Percentiles rank a stretch among this genome's conserved stretches.
Conservation (phyloP, 805 yeast genomes). For the Saturnispora galanensis region DNA sequence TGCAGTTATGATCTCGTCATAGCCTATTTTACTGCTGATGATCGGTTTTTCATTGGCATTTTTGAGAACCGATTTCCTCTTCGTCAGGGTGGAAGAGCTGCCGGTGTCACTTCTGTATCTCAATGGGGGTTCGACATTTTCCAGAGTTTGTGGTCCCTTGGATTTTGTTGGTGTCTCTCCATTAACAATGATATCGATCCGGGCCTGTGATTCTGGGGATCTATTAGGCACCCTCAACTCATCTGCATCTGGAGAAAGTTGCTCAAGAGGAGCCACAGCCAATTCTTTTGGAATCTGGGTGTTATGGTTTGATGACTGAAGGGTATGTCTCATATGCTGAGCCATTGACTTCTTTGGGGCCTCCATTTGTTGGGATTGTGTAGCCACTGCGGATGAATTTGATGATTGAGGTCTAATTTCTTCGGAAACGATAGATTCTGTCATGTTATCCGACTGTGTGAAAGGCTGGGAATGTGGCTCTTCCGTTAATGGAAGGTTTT, state of each 20-base stretch:
- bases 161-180: conserved; percentile 1
- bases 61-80: conserved; percentile 43
- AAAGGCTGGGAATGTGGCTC: not conserved
- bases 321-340: conserved; percentile 33
- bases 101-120: not conserved
- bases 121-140: not conserved
- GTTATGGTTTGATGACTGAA: conserved; percentile 6
- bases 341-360: conserved; percentile 29
- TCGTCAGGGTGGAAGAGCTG: conserved; percentile 3
- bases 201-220: conserved; percentile 15
- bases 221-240: conserved; percentile 25
- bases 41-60: conserved; percentile 14
- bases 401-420: not conserved
- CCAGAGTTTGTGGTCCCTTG: not conserved
- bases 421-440: not conserved
- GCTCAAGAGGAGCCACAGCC: not conserved
- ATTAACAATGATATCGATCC: conserved; percentile 5
- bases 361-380: not conserved
- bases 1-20: conserved; percentile 63
- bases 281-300: not conserved
- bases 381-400: not conserved
- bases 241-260: not conserved
- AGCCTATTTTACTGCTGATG: conserved; percentile 24
- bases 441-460: not conserved
- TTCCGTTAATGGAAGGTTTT: not conserved